phyloP scores from a whole-genome alignment of 179 eudicot genomes.

The Amaranthus tricolor region DNA sequence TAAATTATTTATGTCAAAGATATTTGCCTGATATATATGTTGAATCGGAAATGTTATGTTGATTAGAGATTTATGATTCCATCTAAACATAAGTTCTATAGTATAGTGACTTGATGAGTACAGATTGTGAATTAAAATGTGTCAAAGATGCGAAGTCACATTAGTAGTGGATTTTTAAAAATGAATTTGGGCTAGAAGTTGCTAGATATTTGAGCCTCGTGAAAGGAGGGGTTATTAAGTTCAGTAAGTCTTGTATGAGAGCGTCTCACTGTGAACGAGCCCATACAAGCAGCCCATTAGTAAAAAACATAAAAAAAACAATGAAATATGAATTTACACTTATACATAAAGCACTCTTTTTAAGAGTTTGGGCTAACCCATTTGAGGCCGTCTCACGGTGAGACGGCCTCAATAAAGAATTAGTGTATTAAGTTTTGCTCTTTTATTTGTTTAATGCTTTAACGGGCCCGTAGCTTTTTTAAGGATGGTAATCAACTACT shows the following conservation, averaged over 20 bases:
- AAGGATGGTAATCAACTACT: neutral
- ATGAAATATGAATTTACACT: too few species aligned
- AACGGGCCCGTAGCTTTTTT: neutral
- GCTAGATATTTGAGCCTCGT: neutral
- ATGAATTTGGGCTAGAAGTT: neutral
- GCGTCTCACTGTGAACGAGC: too few species aligned
- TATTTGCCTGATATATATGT: neutral
- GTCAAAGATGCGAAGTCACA: neutral
- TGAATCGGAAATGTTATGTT: neutral
- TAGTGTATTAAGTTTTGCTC: neutral
- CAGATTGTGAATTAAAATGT: neutral
- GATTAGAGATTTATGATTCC: neutral
- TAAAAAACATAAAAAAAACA: too few species aligned
- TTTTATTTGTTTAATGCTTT: neutral
- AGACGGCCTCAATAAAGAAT: too few species aligned
- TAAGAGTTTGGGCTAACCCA: too few species aligned
- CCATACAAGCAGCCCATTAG: too few species aligned
- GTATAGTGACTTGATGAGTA: neutral
- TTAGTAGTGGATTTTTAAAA: neutral
- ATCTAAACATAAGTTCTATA: neutral
- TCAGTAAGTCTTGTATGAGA: too few species aligned
- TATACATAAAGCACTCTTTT: too few species aligned
- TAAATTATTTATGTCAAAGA: neutral
- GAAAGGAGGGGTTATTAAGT: too few species aligned
- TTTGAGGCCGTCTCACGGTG: too few species aligned